Evolutionary conservation across 2,329 filamentous ascomycete species (phyloP).

Genomic region (Pestalotiopsis fici): DNA sequence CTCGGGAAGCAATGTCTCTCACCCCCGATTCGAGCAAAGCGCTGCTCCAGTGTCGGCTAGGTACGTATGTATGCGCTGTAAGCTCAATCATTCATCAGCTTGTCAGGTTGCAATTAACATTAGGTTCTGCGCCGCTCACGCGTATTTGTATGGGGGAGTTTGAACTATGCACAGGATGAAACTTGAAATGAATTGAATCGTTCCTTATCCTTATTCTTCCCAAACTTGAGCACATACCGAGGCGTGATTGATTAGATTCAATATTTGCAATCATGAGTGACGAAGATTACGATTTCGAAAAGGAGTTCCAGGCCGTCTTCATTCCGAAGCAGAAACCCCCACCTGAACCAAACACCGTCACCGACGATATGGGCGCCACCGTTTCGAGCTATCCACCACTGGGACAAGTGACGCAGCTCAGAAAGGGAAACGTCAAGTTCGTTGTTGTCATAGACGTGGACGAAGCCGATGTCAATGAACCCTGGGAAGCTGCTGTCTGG

Average conservation of each 20-base stretch:
- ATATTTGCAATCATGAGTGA: slow-evolving; percentile 16
- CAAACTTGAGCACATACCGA: too few species aligned
- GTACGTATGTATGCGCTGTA: background rate
- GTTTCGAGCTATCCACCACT: slow-evolving; percentile 68
- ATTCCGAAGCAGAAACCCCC: slow-evolving; percentile 37
- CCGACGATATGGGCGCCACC: slow-evolving; percentile 34
- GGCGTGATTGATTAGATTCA: background rate
- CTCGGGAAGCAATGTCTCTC: background rate
- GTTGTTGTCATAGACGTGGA: slow-evolving; percentile 71
- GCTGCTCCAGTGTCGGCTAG: background rate
- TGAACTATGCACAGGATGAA: background rate
- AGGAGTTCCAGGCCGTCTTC: slow-evolving; percentile 37
- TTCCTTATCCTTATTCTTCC: background rate
- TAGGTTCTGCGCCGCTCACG: background rate
- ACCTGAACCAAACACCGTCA: slow-evolving; percentile 20
- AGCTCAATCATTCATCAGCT: background rate
- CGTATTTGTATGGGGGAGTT: background rate
- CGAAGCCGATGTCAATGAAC: slow-evolving; percentile 48
- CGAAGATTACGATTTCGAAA: slow-evolving; percentile 33
- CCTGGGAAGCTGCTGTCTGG: slow-evolving; percentile 79
- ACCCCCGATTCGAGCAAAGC: background rate
- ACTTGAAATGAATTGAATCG: background rate
- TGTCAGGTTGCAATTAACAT: background rate
- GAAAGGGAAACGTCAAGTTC: slow-evolving; percentile 53
- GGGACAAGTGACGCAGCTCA: slow-evolving; percentile 69